phyloP scores from a whole-genome alignment of 441 rosid genomes.

The Melastoma candidum region DNA sequence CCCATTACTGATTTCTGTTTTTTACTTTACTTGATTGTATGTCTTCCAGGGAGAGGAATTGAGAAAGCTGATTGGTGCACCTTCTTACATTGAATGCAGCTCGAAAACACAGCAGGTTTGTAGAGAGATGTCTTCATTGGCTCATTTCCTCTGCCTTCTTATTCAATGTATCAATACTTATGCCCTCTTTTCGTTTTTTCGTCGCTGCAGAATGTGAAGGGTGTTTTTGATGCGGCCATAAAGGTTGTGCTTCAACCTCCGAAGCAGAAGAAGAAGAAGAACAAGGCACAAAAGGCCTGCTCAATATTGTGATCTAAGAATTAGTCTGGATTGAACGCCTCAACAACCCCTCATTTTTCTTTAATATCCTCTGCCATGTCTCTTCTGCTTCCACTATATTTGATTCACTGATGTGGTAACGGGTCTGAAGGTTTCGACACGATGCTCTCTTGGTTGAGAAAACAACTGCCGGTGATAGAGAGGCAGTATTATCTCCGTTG shows the following conservation, averaged over 20 bases:
- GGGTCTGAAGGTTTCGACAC: background rate
- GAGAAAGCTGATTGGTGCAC: conserved; percentile 72
- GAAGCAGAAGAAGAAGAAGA: conserved; percentile 81
- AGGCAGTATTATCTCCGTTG: conserved; percentile 9
- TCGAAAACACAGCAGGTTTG: conserved; percentile 86
- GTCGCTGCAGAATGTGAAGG: conserved; percentile 59
- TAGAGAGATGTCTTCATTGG: background rate
- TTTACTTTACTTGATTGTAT: background rate
- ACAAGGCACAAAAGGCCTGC: conserved; percentile 55
- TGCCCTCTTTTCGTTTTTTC: conserved; percentile 11
- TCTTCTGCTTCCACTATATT: conserved; percentile 19
- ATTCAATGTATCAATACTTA: background rate
- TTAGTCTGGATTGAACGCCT: conserved; percentile 13
- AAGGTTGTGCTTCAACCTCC: conserved; percentile 78
- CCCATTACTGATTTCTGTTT: background rate
- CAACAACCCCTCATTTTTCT: conserved; percentile 12
- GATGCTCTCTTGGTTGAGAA: no score
- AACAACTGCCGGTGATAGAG: no score
- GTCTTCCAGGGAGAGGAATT: conserved; percentile 81
- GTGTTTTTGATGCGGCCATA: conserved; percentile 67
- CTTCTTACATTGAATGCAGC: conserved; percentile 79
- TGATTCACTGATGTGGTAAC: conserved; percentile 20
- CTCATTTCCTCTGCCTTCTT: background rate
- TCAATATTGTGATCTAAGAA: conserved; percentile 48
- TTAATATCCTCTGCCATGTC: background rate